Conservation (phyloP, 2,329 filamentous ascomycete species). For the Fusarium sp. region DNA sequence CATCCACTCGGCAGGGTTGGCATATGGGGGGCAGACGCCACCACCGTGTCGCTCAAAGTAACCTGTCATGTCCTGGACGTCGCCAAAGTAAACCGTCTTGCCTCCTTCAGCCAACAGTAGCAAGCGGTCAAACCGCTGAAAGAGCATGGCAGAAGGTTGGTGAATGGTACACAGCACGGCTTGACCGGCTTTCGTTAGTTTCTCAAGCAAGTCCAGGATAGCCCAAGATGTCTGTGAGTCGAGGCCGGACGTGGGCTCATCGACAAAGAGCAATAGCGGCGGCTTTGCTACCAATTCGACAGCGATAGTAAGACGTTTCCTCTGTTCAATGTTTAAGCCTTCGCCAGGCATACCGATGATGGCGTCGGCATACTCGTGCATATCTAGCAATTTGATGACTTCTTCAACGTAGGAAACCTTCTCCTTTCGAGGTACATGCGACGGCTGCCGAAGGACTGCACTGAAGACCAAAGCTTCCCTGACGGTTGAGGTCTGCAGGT, state of each 20-base stretch:
- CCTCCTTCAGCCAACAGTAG: constrained; percentile 84
- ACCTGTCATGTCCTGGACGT: constrained; percentile 76
- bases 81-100: constrained; percentile 85
- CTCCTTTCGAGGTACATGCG: constrained; percentile 77
- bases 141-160: constrained; percentile 95
- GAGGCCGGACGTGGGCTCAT: constrained; percentile 95
- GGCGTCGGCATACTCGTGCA: constrained; percentile 91
- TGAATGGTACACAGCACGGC: constrained; percentile 98
- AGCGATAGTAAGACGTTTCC: constrained; percentile 89
- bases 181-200: constrained; percentile 89
- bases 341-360: constrained; percentile 92
- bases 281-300: constrained; percentile 97
- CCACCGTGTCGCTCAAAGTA: constrained; percentile 86
- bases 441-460: constrained; percentile 87
- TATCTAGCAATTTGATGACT: constrained; percentile 91
- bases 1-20: constrained; percentile 91
- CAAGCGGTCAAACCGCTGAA: constrained; percentile 90
- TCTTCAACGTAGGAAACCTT: constrained; percentile 92
- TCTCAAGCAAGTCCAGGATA: constrained; percentile 89
- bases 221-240: constrained; percentile 96
- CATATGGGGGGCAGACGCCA: constrained; percentile 73
- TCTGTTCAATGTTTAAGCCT: constrained; percentile 81
- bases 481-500: constrained; percentile 87
- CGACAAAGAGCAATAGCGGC: constrained; percentile 89
- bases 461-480: constrained; percentile 91